Evolutionary conservation across 495 filamentous ascomycete genomes (phyloP).

Genomic region (Penicillium soppii): DNA sequence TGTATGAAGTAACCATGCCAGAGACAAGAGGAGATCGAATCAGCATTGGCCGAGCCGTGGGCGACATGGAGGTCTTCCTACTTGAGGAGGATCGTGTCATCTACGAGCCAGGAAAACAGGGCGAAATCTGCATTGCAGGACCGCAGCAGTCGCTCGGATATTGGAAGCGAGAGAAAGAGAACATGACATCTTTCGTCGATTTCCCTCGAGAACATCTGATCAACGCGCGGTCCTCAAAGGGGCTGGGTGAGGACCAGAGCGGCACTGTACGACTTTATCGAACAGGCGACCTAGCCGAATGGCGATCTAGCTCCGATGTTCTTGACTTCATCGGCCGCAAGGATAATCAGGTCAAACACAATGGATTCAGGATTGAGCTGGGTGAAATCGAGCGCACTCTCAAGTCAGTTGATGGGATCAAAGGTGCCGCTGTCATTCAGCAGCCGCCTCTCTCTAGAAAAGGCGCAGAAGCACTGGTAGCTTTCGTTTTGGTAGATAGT

Average conservation of each 20-base stretch:
- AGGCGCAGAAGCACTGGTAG: background rate
- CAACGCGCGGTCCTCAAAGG: background rate
- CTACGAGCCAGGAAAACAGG: background rate
- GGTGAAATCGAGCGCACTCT: constrained; percentile 32
- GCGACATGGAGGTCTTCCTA: background rate
- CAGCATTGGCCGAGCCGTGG: background rate
- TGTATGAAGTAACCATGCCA: background rate
- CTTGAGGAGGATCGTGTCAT: background rate
- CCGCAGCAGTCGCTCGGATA: constrained; percentile 4
- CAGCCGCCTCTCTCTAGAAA: background rate
- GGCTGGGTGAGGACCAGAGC: background rate
- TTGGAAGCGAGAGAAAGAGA: constrained; percentile 3
- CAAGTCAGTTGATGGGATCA: no score
- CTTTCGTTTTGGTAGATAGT: background rate
- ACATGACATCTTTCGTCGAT: background rate
- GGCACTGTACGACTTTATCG: background rate
- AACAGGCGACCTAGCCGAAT: constrained; percentile 30
- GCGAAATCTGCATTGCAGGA: constrained; percentile 7
- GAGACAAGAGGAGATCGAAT: background rate
- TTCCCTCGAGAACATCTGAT: no score
- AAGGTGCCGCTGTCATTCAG: background rate
- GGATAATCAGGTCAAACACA: constrained; percentile 45
- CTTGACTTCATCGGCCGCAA: constrained; percentile 39
- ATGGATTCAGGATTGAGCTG: constrained; percentile 39
- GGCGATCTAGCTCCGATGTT: constrained; percentile 21